Conservation (phyloP, 768 basidiomycete genomes). For the Hygrocybe coccinea region DNA sequence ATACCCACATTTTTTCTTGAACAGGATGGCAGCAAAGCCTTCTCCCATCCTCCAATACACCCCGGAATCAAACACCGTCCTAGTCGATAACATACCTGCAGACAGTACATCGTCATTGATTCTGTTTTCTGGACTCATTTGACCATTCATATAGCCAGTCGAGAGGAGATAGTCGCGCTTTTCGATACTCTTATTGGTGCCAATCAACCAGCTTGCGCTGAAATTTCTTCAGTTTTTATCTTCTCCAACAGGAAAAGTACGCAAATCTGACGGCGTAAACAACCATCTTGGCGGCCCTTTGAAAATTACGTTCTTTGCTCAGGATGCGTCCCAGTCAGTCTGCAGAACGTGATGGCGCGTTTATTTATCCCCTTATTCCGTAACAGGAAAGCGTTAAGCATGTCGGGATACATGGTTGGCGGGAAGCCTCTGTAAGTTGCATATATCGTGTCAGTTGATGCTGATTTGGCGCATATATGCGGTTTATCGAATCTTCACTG, state of each 20-base stretch:
- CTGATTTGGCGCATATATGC: neutral
- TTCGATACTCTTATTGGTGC: conserved; percentile 57
- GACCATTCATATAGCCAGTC: conserved; percentile 28
- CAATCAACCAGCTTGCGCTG: neutral
- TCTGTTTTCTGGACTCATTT: neutral
- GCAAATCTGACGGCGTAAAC: conserved; percentile 39
- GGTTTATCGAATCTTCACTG: neutral
- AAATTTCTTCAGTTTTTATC: neutral
- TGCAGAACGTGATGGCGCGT: neutral
- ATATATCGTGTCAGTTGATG: neutral
- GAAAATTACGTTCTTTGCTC: conserved; percentile 50
- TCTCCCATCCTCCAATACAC: conserved; percentile 31
- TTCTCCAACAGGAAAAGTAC: conserved; percentile 44
- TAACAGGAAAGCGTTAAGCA: conserved; percentile 60
- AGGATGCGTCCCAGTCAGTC: conserved; percentile 51
- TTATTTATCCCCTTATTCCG: neutral
- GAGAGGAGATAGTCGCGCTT: conserved; percentile 47
- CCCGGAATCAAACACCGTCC: conserved; percentile 41
- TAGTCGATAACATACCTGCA: conserved; percentile 45
- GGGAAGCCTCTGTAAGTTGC: conserved; percentile 52
- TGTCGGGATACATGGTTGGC: conserved; percentile 57
- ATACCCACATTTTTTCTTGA: neutral
- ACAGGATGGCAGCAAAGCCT: neutral
- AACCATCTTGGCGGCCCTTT: conserved; percentile 28
- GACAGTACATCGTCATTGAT: conserved; percentile 27